A percentile compares a stretch with the other conserved stretches of the same genome.
Conservation (phyloP, 352 stramenopile species). For the Phytophthora hibernalis region DNA sequence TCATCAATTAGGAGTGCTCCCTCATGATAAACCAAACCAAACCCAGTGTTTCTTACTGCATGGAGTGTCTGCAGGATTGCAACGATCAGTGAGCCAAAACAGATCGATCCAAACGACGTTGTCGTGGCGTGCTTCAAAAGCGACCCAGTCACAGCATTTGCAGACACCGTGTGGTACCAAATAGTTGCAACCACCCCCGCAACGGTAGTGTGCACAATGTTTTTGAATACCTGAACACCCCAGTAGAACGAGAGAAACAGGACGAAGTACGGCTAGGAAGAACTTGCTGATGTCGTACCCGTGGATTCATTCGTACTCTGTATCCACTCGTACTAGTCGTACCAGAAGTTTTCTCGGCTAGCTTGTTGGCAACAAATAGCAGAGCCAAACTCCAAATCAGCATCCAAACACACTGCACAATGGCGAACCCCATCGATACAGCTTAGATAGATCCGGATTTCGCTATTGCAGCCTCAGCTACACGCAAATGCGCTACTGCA, state of each 20-base stretch:
- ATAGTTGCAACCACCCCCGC: constrained; percentile 93
- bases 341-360: constrained; percentile 31
- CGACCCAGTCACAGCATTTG: constrained; percentile 72
- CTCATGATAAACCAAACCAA: not conserved
- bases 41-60: constrained; percentile 27
- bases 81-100: constrained; percentile 92
- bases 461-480: constrained; percentile 85
- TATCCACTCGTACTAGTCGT: too few species aligned
- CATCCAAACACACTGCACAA: constrained; percentile 89
- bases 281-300: constrained; percentile 1
- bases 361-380: constrained; percentile 78
- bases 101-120: constrained; percentile 94
- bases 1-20: not conserved
- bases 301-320: constrained; percentile 7
- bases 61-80: constrained; percentile 90
- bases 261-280: constrained; percentile 18
- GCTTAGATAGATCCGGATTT: constrained; percentile 83
- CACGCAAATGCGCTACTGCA: constrained; percentile 88
- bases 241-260: constrained; percentile 91
- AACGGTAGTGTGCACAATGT: constrained; percentile 91
- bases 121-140: constrained; percentile 81
- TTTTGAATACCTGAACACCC: constrained; percentile 89
- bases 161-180: constrained; percentile 92
- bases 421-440: constrained; percentile 78
- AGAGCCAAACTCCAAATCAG: constrained; percentile 85